Base-by-base conservation (phyloP, 2,329 filamentous ascomycete genomes). In the Pyrenophora graminea region DNA sequence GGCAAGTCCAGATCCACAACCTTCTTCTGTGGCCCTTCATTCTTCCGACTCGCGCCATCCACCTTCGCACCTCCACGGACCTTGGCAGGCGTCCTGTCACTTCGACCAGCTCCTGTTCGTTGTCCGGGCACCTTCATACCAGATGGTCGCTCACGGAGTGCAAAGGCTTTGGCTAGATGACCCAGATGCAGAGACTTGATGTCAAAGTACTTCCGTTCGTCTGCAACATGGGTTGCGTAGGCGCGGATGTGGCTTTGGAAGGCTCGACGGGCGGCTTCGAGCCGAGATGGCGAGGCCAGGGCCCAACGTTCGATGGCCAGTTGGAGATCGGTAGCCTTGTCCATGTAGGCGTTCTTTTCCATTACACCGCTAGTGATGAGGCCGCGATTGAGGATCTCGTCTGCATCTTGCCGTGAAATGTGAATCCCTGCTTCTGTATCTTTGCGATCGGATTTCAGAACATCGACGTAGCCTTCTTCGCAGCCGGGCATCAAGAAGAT, bases 171-270 rank as follows among this genome's bases (percentile, higher is more conserved):
- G 6, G 93, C 93, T 59, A 94, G 79, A 78, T 99, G 94, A 3
- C 94, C 94, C 6, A 97, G 77, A 72, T 99, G 94, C 39, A 99
- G 77, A 66, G 90, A 85, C 53, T 90, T 91, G 74, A 97, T 95
- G 72, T 97, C 90, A 72, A 99, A 99, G 70, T 89, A 92, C 45
- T 80, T 79, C 45, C 94, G 83, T 76, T 99, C 94, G 37, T 87
- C 86, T 25, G 89, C 87, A 23, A 93, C 84, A 73, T 99, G 94
- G 0, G 94, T 99, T 2, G 94, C 91, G 71, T 99, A 99, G 1
- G 94, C 94, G 47, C 94, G 83, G 47, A 99, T 87, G 67, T 97
- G 92, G 43, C 90, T 94, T 69, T 95, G 91, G 77, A 90, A 99
- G 0, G 88, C 94, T 61, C 90, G 85, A 17, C 91, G 84, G 0